A percentile compares a stretch with the other conserved stretches of the same genome.
phyloP scores from a whole-genome alignment of 345 rosid genomes.

The Eucalyptus tenuipes region DNA sequence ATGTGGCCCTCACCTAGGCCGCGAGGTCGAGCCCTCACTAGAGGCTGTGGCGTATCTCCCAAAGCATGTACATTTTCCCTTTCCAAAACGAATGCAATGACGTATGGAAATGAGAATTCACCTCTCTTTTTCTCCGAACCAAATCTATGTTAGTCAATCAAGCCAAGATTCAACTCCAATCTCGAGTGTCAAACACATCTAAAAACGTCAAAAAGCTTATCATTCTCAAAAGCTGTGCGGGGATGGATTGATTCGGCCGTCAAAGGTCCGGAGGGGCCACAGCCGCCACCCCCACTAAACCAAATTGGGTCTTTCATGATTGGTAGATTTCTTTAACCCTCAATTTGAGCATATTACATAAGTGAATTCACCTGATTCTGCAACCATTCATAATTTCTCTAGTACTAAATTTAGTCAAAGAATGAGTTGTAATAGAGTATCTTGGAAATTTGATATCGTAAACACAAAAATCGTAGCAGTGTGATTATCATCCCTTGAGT shows the following conservation, averaged over 20 bases:
- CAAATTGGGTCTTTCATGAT: background rate
- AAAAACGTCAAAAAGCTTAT: background rate
- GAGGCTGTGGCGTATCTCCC: background rate
- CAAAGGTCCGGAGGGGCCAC: background rate
- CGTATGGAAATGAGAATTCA: background rate
- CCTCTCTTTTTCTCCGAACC: background rate
- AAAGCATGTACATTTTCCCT: background rate
- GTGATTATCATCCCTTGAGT: background rate
- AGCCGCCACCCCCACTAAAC: background rate
- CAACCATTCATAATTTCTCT: background rate
- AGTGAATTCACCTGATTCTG: background rate
- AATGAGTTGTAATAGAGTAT: background rate
- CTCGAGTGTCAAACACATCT: background rate
- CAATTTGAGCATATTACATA: background rate
- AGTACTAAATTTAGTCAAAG: background rate
- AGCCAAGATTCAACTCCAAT: background rate
- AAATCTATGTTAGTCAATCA: background rate
- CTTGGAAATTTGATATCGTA: background rate
- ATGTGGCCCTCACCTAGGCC: background rate
- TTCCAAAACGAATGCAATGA: background rate
- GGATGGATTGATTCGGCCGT: background rate
- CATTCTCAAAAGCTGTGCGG: background rate
- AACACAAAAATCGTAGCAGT: background rate
- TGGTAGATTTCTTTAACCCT: background rate
- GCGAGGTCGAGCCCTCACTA: too few species aligned